Percentiles rank a stretch among this genome's conserved stretches.
phyloP scores from a whole-genome alignment of 768 basidiomycete species.

The Macrocybe gigantea region DNA sequence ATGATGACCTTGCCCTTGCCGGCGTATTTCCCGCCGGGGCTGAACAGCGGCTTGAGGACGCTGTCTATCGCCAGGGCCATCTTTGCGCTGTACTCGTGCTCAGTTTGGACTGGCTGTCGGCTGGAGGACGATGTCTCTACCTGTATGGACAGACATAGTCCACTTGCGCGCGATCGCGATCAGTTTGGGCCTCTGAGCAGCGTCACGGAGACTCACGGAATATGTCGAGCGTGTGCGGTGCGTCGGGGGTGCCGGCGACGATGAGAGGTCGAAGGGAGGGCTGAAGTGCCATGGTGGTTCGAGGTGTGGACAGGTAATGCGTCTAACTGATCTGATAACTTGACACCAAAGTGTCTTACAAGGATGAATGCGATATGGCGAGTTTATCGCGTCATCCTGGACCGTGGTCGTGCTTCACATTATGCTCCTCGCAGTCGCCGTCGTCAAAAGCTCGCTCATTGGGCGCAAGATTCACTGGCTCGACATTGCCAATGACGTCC shows the following conservation, averaged over 20 bases:
- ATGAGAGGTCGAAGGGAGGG: conserved; percentile 63
- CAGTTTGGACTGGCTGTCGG: neutral
- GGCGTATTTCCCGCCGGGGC: conserved; percentile 52
- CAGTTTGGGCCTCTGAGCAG: neutral
- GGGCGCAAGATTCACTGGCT: no score
- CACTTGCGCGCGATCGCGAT: conserved; percentile 36
- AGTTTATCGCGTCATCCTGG: no score
- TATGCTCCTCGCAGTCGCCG: no score
- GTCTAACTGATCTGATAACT: neutral
- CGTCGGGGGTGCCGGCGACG: conserved; percentile 49
- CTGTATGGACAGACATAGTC: conserved; percentile 88
- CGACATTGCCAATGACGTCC: no score
- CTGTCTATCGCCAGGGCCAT: conserved; percentile 52
- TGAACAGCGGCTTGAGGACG: conserved; percentile 55
- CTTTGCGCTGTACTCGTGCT: conserved; percentile 42
- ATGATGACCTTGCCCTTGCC: conserved; percentile 74
- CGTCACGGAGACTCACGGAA: conserved; percentile 47
- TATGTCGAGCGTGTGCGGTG: conserved; percentile 77
- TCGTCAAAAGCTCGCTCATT: no score
- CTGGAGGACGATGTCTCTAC: conserved; percentile 22
- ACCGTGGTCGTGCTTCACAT: no score
- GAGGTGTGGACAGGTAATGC: neutral
- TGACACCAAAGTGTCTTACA: no score
- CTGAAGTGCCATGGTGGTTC: conserved; percentile 65
- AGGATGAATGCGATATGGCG: no score